Base-by-base conservation (phyloP, 2,329 filamentous ascomycete genomes). In the Apiospora rasikravindrae region DNA sequence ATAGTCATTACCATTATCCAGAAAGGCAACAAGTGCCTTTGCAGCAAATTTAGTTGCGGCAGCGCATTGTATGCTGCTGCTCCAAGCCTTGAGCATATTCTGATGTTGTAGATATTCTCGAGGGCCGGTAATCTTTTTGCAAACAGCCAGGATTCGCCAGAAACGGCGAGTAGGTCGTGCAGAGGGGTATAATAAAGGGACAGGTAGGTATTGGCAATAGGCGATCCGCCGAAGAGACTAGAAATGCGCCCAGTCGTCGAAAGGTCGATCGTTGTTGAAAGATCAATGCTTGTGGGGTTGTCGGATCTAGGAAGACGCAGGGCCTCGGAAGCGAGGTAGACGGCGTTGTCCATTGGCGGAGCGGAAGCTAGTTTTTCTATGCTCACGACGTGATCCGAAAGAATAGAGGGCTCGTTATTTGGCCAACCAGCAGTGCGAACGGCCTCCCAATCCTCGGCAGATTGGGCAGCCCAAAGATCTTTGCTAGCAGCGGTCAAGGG, bases 131-230 rank as follows among this genome's bases (percentile, higher is more conserved):
- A 90, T 80, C 76, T 90, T 90, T 71, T 85, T 69, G 85, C 85
- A 76, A 90, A 89, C 26, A 88, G 82, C 88, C 88, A 90, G 70
- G 85, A 88, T 73, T 90, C 86, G 67, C 89, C 88, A 40, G 87
- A 87, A 10, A 90, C 87, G 14, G 88, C 88, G 24, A 91, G 83
- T 0, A 91, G 84, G 74, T 86, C 85, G 73, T 87, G 85, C 5
- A 91, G 84, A n/a, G 89, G 89, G 0, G 88, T 90, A 76, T 88
- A 83, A 74, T 90, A 84, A 1, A 91, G 81, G 1, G 89, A 88
- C 24, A 90, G 80, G 77, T 90, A 90, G 0, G 87, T 86, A 77
- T 87, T 86, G 67, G 85, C 86, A 24, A 85, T 79, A 19, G 84
- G 81, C 16, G 83, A 86, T 69, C 75, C 76, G 0, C 84, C 78